phyloP scores from a whole-genome alignment of 805 yeast species.

The Lipomyces oligophaga region DNA sequence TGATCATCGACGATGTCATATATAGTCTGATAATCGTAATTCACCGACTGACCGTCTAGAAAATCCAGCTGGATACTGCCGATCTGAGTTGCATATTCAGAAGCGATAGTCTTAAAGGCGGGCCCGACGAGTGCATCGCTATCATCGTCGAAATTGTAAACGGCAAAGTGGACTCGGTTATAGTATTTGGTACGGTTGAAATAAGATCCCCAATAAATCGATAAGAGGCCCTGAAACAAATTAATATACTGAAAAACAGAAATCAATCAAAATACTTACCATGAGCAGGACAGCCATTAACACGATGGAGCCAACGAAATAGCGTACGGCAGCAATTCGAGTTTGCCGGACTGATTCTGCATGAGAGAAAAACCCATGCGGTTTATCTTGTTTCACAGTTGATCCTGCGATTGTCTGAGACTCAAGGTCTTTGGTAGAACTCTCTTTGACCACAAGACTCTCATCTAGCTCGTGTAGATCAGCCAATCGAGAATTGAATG shows the following conservation, averaged over 20 bases:
- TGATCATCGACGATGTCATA: conserved; percentile 49
- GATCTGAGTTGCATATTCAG: conserved; percentile 32
- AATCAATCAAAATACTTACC: not conserved
- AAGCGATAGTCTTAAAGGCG: conserved; percentile 30
- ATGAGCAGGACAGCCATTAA: conserved; percentile 8
- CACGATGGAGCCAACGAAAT: not conserved
- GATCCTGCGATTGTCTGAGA: not conserved
- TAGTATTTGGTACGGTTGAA: conserved; percentile 36
- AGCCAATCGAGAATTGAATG: not conserved
- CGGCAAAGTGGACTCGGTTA: conserved; percentile 40
- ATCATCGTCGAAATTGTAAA: conserved; percentile 41
- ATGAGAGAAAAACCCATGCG: conserved; percentile 9
- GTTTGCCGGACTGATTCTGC: not conserved
- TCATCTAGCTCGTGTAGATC: too few species aligned
- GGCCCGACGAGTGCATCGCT: conserved; percentile 36
- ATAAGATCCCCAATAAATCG: conserved; percentile 51
- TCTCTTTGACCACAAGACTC: too few species aligned
- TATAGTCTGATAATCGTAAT: conserved; percentile 41
- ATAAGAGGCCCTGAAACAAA: conserved; percentile 36
- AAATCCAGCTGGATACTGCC: conserved; percentile 24
- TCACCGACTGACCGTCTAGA: conserved; percentile 38
- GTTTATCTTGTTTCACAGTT: not conserved
- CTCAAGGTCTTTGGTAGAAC: not conserved
- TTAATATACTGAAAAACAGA: not conserved
- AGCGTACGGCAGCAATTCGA: not conserved